These are phyloP conservation scores for Pseudocercospora fijiensis DNA, from an alignment of 2,329 filamentous ascomycete species.

Conservation along the genomic window DNA sequence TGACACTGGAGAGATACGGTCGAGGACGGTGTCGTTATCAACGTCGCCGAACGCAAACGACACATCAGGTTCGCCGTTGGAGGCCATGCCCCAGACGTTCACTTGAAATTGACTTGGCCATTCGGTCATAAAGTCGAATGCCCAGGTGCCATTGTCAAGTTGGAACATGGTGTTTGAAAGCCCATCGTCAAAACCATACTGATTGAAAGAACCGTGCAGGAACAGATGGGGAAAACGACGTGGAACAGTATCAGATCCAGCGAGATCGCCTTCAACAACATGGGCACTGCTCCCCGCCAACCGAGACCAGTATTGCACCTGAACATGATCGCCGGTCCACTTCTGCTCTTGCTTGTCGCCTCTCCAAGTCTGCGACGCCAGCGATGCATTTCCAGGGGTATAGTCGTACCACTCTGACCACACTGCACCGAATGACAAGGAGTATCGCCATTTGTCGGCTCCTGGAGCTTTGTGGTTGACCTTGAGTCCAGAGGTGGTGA, in stretches of 20 bases:
- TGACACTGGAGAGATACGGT: constrained; percentile 61
- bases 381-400: constrained; percentile 50
- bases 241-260: constrained; percentile 40
- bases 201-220: constrained; percentile 62
- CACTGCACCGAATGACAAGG: constrained; percentile 59
- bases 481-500: constrained; percentile 45
- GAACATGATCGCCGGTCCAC: constrained; percentile 63
- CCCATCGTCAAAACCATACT: constrained; percentile 63
- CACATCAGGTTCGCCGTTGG: constrained; percentile 61
- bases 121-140: constrained; percentile 61
- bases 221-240: constrained; percentile 62
- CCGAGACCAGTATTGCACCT: constrained; percentile 63
- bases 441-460: constrained; percentile 63
- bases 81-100: constrained; percentile 67
- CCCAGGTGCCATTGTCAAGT: constrained; percentile 54
- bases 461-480: constrained; percentile 61
- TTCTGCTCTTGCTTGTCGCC: constrained; percentile 56
- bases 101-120: constrained; percentile 63
- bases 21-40: constrained; percentile 59
- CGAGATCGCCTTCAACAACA: constrained; percentile 59
- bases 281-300: constrained; percentile 60
- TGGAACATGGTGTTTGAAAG: constrained; percentile 55
- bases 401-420: constrained; percentile 62
- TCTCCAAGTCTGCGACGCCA: constrained; percentile 54
- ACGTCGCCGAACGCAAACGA: constrained; percentile 61